Conservation (phyloP, 306 rosid species). For the Citrullus mucosospermus region DNA sequence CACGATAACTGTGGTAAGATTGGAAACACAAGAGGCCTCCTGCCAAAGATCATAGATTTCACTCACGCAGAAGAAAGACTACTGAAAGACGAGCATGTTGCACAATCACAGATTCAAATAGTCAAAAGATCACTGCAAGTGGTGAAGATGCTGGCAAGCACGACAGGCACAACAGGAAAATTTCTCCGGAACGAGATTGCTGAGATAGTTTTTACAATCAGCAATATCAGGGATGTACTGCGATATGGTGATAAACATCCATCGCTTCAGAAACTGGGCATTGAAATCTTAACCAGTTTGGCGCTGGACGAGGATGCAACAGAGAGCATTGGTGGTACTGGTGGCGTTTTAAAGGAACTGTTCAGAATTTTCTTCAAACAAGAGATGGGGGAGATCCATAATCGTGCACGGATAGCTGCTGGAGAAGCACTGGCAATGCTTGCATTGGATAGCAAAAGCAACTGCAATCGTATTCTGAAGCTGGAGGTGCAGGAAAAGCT, state of each 20-base stretch:
- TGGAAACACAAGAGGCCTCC: slow-evolving; percentile 78
- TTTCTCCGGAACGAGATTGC: slow-evolving; percentile 66
- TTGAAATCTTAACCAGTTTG: slow-evolving; percentile 67
- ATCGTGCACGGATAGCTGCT: slow-evolving; percentile 38
- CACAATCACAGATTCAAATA: slow-evolving; percentile 39
- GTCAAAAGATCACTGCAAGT: slow-evolving; percentile 73
- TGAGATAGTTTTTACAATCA: slow-evolving; percentile 68
- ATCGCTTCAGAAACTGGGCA: slow-evolving; percentile 55
- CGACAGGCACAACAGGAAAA: slow-evolving; percentile 68
- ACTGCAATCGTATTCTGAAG: slow-evolving; percentile 53
- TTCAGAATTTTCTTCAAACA: slow-evolving; percentile 50
- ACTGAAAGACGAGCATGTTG: slow-evolving; percentile 37
- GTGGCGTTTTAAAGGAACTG: slow-evolving; percentile 69
- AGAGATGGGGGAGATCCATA: slow-evolving; percentile 21
- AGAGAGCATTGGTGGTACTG: slow-evolving; percentile 79
- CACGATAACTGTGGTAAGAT: slow-evolving; percentile 92
- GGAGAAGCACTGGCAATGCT: slow-evolving; percentile 94
- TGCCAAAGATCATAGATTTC: slow-evolving; percentile 74
- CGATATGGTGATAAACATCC: slow-evolving; percentile 61
- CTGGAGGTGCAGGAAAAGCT: slow-evolving; percentile 40
- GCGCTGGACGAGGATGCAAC: slow-evolving; percentile 77
- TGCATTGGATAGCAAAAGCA: slow-evolving; percentile 64
- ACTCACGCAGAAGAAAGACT: slow-evolving; percentile 56
- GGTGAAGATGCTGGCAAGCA: slow-evolving; percentile 73
- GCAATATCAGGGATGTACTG: slow-evolving; percentile 71